These are phyloP conservation scores for Parasitella parasitica DNA, from an alignment of 371 early-diverging fungal genomes.

Conservation along the genomic window DNA sequence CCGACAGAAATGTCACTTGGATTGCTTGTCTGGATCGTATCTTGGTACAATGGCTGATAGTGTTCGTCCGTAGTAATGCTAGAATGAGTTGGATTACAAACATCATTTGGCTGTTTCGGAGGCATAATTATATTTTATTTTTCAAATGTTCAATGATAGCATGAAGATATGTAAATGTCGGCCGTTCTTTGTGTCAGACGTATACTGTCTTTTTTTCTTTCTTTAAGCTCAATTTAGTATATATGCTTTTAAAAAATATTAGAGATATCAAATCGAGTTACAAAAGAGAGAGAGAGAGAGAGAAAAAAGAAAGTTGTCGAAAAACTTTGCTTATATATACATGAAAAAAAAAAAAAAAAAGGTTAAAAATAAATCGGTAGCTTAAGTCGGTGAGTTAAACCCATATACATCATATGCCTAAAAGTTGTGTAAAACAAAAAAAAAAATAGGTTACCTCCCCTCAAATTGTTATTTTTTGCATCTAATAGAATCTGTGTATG, in stretches of 20 bases:
- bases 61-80: background rate
- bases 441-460: background rate
- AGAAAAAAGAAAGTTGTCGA: background rate
- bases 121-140: constrained; percentile 1
- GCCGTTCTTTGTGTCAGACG: background rate
- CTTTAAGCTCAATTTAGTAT: background rate
- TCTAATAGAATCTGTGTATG: background rate
- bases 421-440: background rate
- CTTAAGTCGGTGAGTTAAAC: constrained; percentile 31
- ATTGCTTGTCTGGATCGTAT: background rate
- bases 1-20: constrained; percentile 7
- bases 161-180: background rate
- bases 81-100: background rate
- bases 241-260: background rate
- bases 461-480: background rate
- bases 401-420: constrained; percentile 16
- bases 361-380: constrained; percentile 32
- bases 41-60: background rate
- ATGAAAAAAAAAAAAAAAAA: constrained; percentile 15
- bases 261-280: background rate
- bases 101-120: constrained; percentile 6
- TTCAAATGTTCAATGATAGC: background rate
- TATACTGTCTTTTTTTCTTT: background rate
- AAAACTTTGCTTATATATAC: constrained; percentile 15
- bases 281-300: constrained; percentile 5